phyloP scores from a whole-genome alignment of 768 basidiomycete species.

The Fomitopsis serialis region DNA sequence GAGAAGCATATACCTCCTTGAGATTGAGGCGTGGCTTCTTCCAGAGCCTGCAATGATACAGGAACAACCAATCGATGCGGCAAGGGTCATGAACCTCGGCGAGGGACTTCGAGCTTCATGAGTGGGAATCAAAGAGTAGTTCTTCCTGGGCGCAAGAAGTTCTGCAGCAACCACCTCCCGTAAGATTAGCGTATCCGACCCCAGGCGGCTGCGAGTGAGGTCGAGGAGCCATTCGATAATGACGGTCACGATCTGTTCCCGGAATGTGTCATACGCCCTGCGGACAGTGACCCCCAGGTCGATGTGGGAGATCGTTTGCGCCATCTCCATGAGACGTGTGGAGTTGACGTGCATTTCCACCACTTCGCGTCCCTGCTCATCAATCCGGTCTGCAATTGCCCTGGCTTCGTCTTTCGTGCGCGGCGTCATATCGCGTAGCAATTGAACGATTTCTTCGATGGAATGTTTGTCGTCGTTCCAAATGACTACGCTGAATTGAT shows the following conservation, averaged over 20 bases:
- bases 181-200: conserved; percentile 59
- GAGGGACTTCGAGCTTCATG: conserved; percentile 26
- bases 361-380: conserved; percentile 77
- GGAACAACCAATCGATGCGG: conserved; percentile 67
- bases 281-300: conserved; percentile 90
- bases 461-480: conserved; percentile 99
- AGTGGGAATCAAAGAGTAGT: conserved; percentile 37
- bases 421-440: conserved; percentile 53
- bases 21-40: conserved; percentile 75
- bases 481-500: conserved; percentile 75
- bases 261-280: conserved; percentile 80
- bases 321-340: conserved; percentile 63
- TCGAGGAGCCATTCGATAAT: conserved; percentile 86
- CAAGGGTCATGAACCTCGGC: conserved; percentile 43
- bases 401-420: conserved; percentile 53
- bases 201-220: conserved; percentile 66
- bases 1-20: conserved; percentile 77
- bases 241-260: conserved; percentile 78
- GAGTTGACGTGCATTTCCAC: conserved; percentile 65
- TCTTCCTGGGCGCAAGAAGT: conserved; percentile 58
- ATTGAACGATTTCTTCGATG: conserved; percentile 77
- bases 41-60: conserved; percentile 84
- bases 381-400: conserved; percentile 53
- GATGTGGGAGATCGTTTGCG: conserved; percentile 76
- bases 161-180: conserved; percentile 71